These are phyloP conservation scores for Pisolithus albus DNA, from an alignment of 768 basidiomycete species.

Conservation along the genomic window DNA sequence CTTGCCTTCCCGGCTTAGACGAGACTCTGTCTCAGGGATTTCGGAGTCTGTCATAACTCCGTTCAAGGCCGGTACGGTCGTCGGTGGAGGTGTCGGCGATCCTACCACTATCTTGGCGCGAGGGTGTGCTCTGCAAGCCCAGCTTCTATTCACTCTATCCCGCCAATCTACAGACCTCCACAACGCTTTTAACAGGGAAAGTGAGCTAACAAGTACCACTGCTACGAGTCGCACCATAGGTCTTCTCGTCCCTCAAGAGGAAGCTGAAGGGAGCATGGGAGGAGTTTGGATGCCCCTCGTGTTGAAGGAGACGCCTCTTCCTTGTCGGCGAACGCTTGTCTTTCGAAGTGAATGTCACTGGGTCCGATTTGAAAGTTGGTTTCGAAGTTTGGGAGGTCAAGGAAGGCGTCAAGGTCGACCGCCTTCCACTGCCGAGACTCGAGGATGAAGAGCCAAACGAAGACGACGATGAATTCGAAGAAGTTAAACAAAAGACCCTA, in stretches of 20 bases:
- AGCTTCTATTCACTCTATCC: constrained; percentile 45
- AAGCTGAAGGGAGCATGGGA: constrained; percentile 37
- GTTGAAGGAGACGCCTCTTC: constrained; percentile 64
- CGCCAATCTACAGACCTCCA: constrained; percentile 45
- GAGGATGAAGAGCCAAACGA: constrained; percentile 44
- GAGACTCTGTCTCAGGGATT: constrained; percentile 50
- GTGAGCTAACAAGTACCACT: constrained; percentile 36
- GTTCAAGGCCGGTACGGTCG: constrained; percentile 58
- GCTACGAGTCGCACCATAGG: constrained; percentile 62
- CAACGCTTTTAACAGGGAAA: constrained; percentile 41
- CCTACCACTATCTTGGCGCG: constrained; percentile 72
- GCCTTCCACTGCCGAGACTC: constrained; percentile 39
- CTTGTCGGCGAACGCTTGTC: constrained; percentile 56
- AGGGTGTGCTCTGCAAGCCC: constrained; percentile 73
- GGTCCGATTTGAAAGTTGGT: constrained; percentile 35
- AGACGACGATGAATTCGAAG: constrained; percentile 52
- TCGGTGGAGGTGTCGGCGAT: constrained; percentile 68
- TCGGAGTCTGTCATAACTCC: constrained; percentile 57
- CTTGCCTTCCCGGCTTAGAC: constrained; percentile 69
- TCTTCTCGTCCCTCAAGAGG: constrained; percentile 51
- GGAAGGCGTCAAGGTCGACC: constrained; percentile 61
- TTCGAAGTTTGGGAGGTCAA: constrained; percentile 76
- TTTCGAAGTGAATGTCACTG: constrained; percentile 49
- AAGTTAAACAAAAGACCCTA: constrained; percentile 56
- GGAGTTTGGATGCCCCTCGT: constrained; percentile 64